These are phyloP conservation scores for Verruconis gallopava DNA, from an alignment of 2,329 filamentous ascomycete species.

Conservation along the genomic window DNA sequence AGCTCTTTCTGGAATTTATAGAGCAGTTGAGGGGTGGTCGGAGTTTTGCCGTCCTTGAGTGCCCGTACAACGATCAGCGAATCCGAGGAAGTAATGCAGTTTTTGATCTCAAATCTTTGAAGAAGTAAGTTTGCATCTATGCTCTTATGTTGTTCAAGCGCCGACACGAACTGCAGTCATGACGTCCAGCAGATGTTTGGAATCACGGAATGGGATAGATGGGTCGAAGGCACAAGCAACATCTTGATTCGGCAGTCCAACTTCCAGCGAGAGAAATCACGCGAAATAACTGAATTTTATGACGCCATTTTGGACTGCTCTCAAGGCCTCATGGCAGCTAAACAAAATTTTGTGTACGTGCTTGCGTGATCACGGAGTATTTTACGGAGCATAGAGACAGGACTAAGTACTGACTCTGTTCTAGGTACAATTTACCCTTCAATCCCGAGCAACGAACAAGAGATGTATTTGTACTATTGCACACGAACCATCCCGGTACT, in stretches of 20 bases:
- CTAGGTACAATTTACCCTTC: background rate
- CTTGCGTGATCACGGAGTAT: no score
- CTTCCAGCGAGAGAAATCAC: background rate
- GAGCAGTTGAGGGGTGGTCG: background rate
- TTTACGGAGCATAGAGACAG: no score
- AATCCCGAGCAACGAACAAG: background rate
- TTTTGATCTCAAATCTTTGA: background rate
- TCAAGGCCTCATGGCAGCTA: background rate
- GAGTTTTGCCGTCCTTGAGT: background rate
- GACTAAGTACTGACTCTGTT: no score
- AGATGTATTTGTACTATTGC: background rate
- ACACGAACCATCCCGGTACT: background rate
- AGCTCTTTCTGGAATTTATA: background rate
- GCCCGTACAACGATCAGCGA: background rate
- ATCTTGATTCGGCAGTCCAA: background rate
- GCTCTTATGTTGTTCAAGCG: no score
- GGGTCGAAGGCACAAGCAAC: background rate
- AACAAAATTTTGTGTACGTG: background rate
- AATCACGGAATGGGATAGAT: background rate
- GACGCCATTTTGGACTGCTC: background rate
- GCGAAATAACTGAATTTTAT: background rate
- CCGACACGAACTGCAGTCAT: no score
- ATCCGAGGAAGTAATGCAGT: background rate
- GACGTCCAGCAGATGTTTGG: background rate
- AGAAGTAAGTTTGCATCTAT: no score